phyloP scores from a whole-genome alignment of 2,329 filamentous ascomycete species.

The Colletotrichum orbiculare region DNA sequence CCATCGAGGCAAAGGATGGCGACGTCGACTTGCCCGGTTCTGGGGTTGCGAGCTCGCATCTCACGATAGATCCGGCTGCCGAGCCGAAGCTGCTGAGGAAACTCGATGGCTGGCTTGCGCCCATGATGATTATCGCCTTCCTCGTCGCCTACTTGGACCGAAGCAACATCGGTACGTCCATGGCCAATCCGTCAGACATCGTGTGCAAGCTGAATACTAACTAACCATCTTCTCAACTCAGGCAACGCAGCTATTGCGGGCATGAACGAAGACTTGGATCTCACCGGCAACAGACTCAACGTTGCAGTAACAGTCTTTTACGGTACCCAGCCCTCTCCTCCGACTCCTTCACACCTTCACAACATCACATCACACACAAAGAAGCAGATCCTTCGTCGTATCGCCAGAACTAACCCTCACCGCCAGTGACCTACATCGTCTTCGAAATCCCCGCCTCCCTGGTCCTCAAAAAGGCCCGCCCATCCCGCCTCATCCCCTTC shows the following conservation, averaged over 20 bases:
- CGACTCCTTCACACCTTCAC: background rate
- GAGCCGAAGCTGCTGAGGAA: conserved; percentile 41
- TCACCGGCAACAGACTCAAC: conserved; percentile 52
- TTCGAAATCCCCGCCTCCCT: conserved; percentile 51
- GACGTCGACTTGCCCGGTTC: conserved; percentile 17
- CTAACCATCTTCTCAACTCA: conserved; percentile 17
- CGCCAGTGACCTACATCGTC: conserved; percentile 55
- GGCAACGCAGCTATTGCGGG: conserved; percentile 48
- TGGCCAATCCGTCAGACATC: too few relatives aligned
- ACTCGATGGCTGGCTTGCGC: conserved; percentile 39
- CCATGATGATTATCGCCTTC: conserved; percentile 41
- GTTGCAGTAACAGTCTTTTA: conserved; percentile 57
- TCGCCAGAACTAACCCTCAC: conserved; percentile 57
- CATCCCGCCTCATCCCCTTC: conserved; percentile 44
- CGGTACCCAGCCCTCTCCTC: conserved; percentile 51
- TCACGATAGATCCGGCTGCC: conserved; percentile 20
- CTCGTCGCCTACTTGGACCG: conserved; percentile 47
- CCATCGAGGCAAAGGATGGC: conserved; percentile 22
- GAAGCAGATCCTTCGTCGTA: conserved; percentile 38
- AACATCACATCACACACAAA: conserved; percentile 54
- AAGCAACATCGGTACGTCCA: conserved; percentile 39
- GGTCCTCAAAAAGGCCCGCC: conserved; percentile 47
- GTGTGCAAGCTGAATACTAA: background rate
- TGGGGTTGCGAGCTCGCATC: conserved; percentile 1
- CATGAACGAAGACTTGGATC: conserved; percentile 47